Base-by-base conservation (phyloP, 2,329 filamentous ascomycete species). In the Colletotrichum horii region DNA sequence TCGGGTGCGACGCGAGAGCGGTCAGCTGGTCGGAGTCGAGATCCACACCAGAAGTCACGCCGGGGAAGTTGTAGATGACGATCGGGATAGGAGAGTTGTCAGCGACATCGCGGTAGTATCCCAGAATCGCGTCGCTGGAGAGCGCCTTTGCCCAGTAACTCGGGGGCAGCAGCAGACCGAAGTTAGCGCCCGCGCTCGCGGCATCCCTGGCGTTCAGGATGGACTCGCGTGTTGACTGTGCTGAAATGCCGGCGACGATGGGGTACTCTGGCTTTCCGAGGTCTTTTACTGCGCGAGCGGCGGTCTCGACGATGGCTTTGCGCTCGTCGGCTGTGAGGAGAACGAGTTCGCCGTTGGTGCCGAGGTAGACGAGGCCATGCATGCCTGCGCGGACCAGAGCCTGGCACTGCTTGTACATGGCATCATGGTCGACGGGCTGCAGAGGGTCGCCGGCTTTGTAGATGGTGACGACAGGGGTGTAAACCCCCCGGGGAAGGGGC, bases 141-240 rank as follows among this genome's bases (percentile, higher is more conserved):
- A 92, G 89, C 16, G 93, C 85, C 8, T 88, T 84, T 72, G 91
- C 89, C 83, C 94, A 95, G 84, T 94, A 95, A 34, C 89, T 90
- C 5, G 93, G 93, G 8, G 93, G 93, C 4, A 95, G 88, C 1
- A 95, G 87, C 67, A 95, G 87, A 8, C 90, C 92, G 78, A 93
- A 92, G 80, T 93, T 92, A 76, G 91, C 93, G 43, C 94, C 94
- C 15, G 91, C 88, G 15, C 85, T 86, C 28, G 89, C 89, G 7
- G 93, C 93, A 79, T 94, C 93, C 67, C 87, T 86, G 83, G 92
- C 94, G 15, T 94, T 87, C 68, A 91, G 86, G 71, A 95, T 90
- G 14, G 92, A 91, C 82, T 94, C 93, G 72, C 91, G 88, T 2
- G 92, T 93, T 1, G 92, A 94, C 77, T 93, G 91, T 1, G 84